A percentile compares a stretch with the other conserved stretches of the same genome.
Evolutionary conservation across 1,139 yeast species (phyloP).

Genomic region (Nadsonia starkeyi-henricii): DNA sequence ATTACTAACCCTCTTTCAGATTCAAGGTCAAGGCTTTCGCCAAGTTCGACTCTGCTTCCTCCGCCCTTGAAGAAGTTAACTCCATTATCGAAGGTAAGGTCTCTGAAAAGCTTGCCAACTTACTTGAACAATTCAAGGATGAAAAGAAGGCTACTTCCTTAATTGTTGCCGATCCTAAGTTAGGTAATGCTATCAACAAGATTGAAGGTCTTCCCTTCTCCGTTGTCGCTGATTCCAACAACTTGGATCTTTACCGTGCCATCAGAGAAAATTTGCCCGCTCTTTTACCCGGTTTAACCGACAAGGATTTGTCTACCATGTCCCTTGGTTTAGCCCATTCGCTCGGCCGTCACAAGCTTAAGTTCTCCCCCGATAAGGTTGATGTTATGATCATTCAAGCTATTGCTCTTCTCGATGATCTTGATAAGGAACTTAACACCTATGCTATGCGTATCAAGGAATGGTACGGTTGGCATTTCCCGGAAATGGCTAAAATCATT

Average conservation of each 20-base stretch:
- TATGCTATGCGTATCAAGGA: conserved; percentile 95
- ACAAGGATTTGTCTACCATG: conserved; percentile 79
- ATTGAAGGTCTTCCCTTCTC: conserved; percentile 69
- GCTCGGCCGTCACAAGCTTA: conserved; percentile 92
- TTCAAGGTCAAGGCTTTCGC: conserved; percentile 92
- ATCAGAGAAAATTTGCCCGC: conserved; percentile 89
- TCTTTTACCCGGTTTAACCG: conserved; percentile 83
- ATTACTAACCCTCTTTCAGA: conserved; percentile 21
- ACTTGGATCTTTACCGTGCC: conserved; percentile 88
- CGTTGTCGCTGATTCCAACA: conserved; percentile 88
- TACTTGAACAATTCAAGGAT: conserved; percentile 68
- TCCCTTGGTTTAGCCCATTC: conserved; percentile 89
- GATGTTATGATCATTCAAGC: conserved; percentile 99
- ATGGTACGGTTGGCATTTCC: conserved; percentile 99
- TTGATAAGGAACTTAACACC: conserved; percentile 94
- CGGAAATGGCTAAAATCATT: conserved; percentile 94
- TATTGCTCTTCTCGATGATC: conserved; percentile 87
- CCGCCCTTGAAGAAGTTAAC: conserved; percentile 91
- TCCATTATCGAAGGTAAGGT: conserved; percentile 90
- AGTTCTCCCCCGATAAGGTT: conserved; percentile 94
- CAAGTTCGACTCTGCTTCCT: conserved; percentile 86
- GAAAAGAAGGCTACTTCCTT: conserved; percentile 74
- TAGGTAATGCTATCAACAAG: conserved; percentile 93
- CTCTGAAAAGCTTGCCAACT: conserved; percentile 61
- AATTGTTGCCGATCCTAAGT: conserved; percentile 86